Base-by-base conservation (phyloP, 1,139 yeast genomes). In the Ogataea hybrid region DNA sequence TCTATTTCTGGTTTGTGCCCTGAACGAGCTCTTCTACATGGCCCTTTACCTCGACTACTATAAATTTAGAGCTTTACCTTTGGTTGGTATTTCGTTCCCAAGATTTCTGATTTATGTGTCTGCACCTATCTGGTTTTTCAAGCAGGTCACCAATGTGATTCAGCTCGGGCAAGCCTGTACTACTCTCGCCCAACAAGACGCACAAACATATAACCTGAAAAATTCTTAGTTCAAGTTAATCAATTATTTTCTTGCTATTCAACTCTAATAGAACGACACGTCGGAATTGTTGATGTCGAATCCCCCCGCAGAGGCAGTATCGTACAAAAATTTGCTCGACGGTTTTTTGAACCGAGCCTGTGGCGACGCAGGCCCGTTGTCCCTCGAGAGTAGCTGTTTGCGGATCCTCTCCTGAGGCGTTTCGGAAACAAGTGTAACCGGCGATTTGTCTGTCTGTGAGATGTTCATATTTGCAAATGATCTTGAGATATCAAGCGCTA, bases 1-100 rank as follows among this genome's bases (percentile, higher is more conserved):
- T 22, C 73, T 94, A 50, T 94, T 94, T 66, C 63, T 81, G 28
- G 92, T 92, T 48, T 94, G 99, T 65, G 87, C 94, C 29, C 83
- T 89, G 52, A 92, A 92, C 65, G 99, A 94, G 68, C 65, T 88
- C 46, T 94, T 94, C 64, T 94, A 87, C 63, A 85, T 90, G 60
- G 96, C 96, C 1, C 65, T 90, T 42, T 94, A 92, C 63, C 73
- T 92, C 62, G 79, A 77, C 59, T 77, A 82, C 50, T 84, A 84
- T 68, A 62, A 80, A 59, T 70, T 77, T 64, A 52, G 45, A 5
- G 39, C 48, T 11, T 35, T 66, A 20, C 59, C 62, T 1, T 33
- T 71, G 33, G 57, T 67, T 37, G 71, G 70, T 15, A 65, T 75
- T 48, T 79, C 87, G 65, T 69, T 81, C 54, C 87, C 95, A 20